Evolutionary conservation across 1,284 basidiomycete species (phyloP).

Genomic region (Cystobasidium sp.): DNA sequence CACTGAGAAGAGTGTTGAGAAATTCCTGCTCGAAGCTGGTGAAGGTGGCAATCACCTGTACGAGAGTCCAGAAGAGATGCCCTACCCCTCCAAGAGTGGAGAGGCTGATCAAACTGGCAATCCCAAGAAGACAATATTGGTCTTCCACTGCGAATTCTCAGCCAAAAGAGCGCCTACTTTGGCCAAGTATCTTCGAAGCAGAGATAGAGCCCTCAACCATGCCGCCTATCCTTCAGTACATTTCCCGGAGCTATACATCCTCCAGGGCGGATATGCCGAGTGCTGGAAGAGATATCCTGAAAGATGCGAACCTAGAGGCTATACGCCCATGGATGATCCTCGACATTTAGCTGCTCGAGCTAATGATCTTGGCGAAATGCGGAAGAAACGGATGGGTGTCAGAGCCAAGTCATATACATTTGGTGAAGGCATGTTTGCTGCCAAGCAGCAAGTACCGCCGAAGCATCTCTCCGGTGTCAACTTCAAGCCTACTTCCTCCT

Average conservation of each 20-base stretch:
- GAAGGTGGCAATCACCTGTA: conserved; percentile 47
- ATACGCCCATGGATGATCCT: conserved; percentile 94
- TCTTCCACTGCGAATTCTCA: conserved; percentile 99
- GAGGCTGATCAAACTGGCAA: conserved; percentile 60
- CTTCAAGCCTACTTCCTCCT: conserved; percentile 22
- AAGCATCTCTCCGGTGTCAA: conserved; percentile 28
- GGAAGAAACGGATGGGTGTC: conserved; percentile 75
- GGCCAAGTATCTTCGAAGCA: conserved; percentile 90
- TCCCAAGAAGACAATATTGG: conserved; percentile 76
- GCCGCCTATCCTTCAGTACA: conserved; percentile 88
- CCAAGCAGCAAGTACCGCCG: conserved; percentile 1
- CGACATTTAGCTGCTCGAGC: conserved; percentile 75
- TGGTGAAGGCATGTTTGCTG: conserved; percentile 63
- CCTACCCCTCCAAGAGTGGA: conserved; percentile 78
- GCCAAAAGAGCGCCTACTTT: conserved; percentile 93
- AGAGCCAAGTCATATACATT: conserved; percentile 87
- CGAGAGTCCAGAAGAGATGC: conserved; percentile 61
- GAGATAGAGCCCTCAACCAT: conserved; percentile 84
- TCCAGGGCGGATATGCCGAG: conserved; percentile 91
- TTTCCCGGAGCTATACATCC: conserved; percentile 95
- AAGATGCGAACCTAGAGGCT: conserved; percentile 79
- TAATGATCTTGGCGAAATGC: conserved; percentile 87
- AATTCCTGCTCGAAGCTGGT: conserved; percentile 69
- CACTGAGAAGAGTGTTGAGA: conserved; percentile 78
- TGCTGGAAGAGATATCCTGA: conserved; percentile 73